A percentile compares a stretch with the other conserved stretches of the same genome.
Conservation (phyloP, 345 rosid genomes). For the Cardamine chenopodiifolia region DNA sequence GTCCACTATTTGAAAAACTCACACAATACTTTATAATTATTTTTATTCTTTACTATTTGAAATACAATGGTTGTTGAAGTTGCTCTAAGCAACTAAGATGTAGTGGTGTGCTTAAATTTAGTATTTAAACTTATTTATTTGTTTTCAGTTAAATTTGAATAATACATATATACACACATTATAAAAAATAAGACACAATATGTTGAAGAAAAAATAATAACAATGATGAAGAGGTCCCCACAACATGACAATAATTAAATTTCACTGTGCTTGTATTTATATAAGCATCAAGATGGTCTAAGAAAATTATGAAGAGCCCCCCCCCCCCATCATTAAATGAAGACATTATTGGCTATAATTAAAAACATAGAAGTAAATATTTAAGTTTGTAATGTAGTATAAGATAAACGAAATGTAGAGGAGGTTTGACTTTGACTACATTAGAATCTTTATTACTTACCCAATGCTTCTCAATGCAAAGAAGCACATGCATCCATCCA, state of each 20-base stretch:
- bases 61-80: no score
- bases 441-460: slow-evolving; percentile 31
- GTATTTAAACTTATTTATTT: neutral
- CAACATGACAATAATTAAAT: slow-evolving; percentile 21
- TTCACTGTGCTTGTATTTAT: slow-evolving; percentile 30
- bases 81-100: no score
- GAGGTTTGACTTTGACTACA: slow-evolving; percentile 40
- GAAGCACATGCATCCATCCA: slow-evolving; percentile 39
- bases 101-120: neutral
- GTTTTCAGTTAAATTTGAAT: neutral
- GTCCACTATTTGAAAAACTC: no score
- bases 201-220: neutral
- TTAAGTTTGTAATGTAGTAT: slow-evolving; percentile 1
- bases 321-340: slow-evolving; percentile 23
- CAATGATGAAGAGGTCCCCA: slow-evolving; percentile 13
- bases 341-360: slow-evolving; percentile 39
- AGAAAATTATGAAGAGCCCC: slow-evolving; percentile 20
- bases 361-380: slow-evolving; percentile 22
- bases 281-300: slow-evolving; percentile 13
- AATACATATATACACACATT: neutral
- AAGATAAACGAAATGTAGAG: slow-evolving; percentile 17
- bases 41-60: no score
- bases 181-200: neutral
- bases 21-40: no score
- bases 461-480: slow-evolving; percentile 27